Evolutionary conservation across 208 protist genomes (phyloP).

Genomic region (Trichomonas gallinae): DNA sequence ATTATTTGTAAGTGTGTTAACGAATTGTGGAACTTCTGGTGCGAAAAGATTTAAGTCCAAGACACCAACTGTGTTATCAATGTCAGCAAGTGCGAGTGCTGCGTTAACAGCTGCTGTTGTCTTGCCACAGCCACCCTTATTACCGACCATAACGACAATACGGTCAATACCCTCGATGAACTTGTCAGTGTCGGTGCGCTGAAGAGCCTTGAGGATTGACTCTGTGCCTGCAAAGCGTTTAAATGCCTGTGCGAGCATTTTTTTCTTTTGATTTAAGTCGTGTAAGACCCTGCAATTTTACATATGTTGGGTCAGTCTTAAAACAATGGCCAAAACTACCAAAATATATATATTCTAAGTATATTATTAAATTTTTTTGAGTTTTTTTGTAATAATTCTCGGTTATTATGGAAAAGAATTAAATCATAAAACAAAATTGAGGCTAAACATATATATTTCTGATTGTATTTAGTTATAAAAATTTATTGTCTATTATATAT

Average conservation of each 20-base stretch:
- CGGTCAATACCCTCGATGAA: conserved; percentile 57
- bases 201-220: neutral
- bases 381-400: too few species aligned
- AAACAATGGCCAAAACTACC: too few species aligned
- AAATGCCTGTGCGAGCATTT: neutral
- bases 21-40: conserved; percentile 32
- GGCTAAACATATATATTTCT: too few species aligned
- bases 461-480: too few species aligned
- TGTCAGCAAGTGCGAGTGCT: conserved; percentile 22
- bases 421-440: too few species aligned
- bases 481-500: too few species aligned
- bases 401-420: too few species aligned
- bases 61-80: conserved; percentile 30
- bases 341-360: too few species aligned
- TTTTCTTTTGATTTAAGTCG: neutral
- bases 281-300: neutral
- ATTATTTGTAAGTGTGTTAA: neutral
- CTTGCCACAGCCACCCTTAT: conserved; percentile 40
- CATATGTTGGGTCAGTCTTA: neutral
- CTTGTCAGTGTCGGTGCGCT: neutral
- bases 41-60: conserved; percentile 39
- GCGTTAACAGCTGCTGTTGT: conserved; percentile 37
- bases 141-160: conserved; percentile 48
- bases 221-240: neutral
- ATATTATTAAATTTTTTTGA: too few species aligned